Base-by-base conservation (phyloP, 2,329 filamentous ascomycete genomes). In the Aspergillus novoparasiticus region DNA sequence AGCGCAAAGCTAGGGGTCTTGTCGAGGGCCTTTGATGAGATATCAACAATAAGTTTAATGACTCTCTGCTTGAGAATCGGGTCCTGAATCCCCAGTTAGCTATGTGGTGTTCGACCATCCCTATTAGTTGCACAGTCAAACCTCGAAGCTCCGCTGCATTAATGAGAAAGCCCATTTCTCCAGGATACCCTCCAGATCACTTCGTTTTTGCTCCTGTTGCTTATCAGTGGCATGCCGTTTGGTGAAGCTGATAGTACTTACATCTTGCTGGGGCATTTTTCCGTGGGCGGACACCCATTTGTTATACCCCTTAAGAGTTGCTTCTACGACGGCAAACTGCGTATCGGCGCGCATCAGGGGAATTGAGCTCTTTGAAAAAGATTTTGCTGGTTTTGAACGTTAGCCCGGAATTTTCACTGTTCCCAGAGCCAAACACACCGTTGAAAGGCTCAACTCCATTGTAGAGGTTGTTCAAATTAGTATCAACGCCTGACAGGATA, bases 291-390 rank as follows among this genome's bases (percentile, higher is more conserved):
- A 77, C 57, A 90, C 85, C 92, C 93, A 97, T 74, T 92, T 94
- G 68, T 89, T 87, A 69, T 94, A 97, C 1, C 94, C 95, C 75
- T 94, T 97, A 34, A 98, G 81, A 1, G 92, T 90, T 30, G 93
- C 90, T 74, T 97, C 92, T 2, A 97, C 90, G 28, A 97, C 90
- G 0, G 92, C 93, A 69, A 94, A 94, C 68, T 97, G 91, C 0
- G 93, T 91, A 75, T 99, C 95, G 2, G 96, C 89, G 32, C 88
- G 88, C 60, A 99, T 84, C 21, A 76, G 71, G 26, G 75, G 75
- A 46, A 78, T 75, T 9, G 77, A 80, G 45, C 73, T 76, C 67
- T 79, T 82, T 62, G 74, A 74, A 62, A 79, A 78, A 11, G 69
- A 75, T 69, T 73, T 68, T 67, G 78, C 74, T 80, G 60, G 14